Evolutionary conservation across 225 moss, liverwort and hornwort species (phyloP).

Genomic region (Rhytidiadelphus loreus): DNA sequence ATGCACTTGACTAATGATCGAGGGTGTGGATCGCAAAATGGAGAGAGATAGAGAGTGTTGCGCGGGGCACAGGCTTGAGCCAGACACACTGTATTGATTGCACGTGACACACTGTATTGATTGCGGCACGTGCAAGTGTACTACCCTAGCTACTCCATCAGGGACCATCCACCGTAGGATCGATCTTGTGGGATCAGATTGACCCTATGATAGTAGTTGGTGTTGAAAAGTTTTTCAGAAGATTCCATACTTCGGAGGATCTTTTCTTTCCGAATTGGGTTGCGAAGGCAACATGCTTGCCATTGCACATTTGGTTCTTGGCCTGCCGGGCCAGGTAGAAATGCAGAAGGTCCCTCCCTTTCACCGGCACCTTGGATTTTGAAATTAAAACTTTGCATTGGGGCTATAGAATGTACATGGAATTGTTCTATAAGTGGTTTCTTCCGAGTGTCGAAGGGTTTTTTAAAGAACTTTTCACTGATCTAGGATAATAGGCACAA

Average conservation of each 20-base stretch:
- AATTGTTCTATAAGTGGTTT: background rate
- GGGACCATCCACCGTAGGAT: background rate
- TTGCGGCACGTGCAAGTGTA: background rate
- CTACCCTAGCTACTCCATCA: background rate
- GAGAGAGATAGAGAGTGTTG: background rate
- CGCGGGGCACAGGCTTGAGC: background rate
- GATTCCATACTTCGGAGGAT: background rate
- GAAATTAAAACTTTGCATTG: background rate
- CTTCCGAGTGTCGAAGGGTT: background rate
- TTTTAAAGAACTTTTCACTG: background rate
- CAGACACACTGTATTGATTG: too few species aligned
- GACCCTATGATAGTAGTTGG: background rate
- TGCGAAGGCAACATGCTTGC: background rate
- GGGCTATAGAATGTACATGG: background rate
- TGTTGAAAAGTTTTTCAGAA: background rate
- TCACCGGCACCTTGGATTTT: accelerated
- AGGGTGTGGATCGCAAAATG: background rate
- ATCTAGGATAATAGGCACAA: too few species aligned
- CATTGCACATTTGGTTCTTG: background rate
- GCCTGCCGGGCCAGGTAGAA: background rate
- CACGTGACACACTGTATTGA: too few species aligned
- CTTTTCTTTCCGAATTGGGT: background rate
- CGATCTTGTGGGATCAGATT: too few species aligned
- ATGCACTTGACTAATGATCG: background rate
- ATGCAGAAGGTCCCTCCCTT: background rate